A percentile compares a stretch with the other conserved stretches of the same genome.
Evolutionary conservation across 257 asterid genomes (phyloP).

Genomic region (Nicotiana noctiflora): DNA sequence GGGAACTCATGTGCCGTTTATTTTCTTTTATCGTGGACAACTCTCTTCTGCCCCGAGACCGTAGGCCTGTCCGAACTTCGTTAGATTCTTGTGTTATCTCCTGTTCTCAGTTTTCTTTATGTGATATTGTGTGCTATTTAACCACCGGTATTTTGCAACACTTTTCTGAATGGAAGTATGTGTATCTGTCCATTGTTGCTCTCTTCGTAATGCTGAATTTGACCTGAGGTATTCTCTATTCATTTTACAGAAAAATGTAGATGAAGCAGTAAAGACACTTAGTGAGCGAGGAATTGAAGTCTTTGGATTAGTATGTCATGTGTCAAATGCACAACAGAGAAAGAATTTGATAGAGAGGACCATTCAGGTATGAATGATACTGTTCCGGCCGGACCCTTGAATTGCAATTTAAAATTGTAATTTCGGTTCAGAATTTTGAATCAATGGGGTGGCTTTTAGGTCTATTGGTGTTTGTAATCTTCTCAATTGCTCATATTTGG

Average conservation of each 20-base stretch:
- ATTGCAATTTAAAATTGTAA: not conserved
- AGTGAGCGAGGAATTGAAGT: constrained; percentile 56
- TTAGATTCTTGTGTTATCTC: no score
- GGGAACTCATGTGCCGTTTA: no score
- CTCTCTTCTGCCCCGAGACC: no score
- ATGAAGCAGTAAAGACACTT: constrained; percentile 71
- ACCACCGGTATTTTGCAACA: no score
- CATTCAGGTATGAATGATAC: constrained; percentile 41
- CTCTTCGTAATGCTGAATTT: not conserved
- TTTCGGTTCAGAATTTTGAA: not conserved
- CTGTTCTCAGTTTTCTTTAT: no score
- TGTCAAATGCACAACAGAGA: constrained; percentile 69
- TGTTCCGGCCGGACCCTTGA: not conserved
- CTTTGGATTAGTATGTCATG: constrained; percentile 79
- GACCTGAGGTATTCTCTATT: not conserved
- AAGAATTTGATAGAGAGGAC: constrained; percentile 67
- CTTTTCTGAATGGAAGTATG: not conserved
- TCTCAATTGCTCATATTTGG: not conserved
- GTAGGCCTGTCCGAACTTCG: no score
- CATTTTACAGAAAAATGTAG: constrained; percentile 69
- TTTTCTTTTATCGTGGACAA: no score
- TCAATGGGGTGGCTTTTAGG: not conserved
- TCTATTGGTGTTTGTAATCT: not conserved
- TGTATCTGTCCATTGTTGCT: not conserved
- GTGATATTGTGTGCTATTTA: no score